A percentile compares a stretch with the other conserved stretches of the same genome.
Evolutionary conservation across 2,329 filamentous ascomycete species (phyloP).

Genomic region (Aspergillus uvarum): DNA sequence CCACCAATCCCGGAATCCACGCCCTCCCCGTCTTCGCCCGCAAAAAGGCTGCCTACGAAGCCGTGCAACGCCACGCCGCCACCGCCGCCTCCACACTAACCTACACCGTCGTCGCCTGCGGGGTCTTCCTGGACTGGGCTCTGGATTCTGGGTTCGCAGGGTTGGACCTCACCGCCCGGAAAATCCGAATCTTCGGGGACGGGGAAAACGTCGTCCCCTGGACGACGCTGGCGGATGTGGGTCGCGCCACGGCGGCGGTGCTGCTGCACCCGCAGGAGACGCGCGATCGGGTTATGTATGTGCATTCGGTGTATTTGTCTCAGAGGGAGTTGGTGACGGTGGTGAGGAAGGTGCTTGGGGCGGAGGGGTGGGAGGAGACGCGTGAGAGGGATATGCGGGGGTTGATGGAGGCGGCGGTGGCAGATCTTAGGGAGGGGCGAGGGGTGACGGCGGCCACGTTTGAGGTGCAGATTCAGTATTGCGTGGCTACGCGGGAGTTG

Average conservation of each 20-base stretch:
- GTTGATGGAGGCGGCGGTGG: not conserved
- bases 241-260: not conserved
- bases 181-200: not conserved
- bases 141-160: not conserved
- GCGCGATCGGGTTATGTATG: not conserved
- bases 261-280: not conserved
- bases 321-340: not conserved
- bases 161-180: not conserved
- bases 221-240: not conserved
- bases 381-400: not conserved
- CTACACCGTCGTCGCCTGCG: not conserved
- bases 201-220: not conserved
- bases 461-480: not conserved
- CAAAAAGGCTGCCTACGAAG: constrained; percentile 18
- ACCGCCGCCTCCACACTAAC: constrained; percentile 11
- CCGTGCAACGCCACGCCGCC: constrained; percentile 17
- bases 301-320: not conserved
- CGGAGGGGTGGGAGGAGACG: not conserved
- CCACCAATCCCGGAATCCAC: constrained; percentile 18
- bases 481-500: not conserved
- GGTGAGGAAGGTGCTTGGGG: not conserved
- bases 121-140: not conserved
- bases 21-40: constrained; percentile 20
- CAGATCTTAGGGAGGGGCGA: not conserved
- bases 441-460: not conserved